phyloP scores from a whole-genome alignment of 768 basidiomycete genomes.

The Tricholoma furcatifolium region DNA sequence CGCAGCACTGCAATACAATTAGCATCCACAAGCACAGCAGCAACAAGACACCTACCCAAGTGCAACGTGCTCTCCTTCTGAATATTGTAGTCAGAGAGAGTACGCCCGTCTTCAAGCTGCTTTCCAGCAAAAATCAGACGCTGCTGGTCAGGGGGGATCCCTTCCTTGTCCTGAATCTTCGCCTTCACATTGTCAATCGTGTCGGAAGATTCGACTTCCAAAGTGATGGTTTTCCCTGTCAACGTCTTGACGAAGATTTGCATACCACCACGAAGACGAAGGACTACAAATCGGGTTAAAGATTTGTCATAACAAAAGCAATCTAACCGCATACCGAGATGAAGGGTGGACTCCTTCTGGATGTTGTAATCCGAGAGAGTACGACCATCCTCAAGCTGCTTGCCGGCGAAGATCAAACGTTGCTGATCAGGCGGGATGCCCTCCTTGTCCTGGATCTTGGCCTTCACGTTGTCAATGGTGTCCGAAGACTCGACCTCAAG shows the following conservation, averaged over 20 bases:
- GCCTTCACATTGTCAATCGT: slow-evolving; percentile 22
- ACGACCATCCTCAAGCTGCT: slow-evolving; percentile 37
- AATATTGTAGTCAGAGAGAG: slow-evolving; percentile 22
- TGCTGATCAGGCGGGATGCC: slow-evolving; percentile 22
- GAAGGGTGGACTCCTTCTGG: slow-evolving; percentile 64
- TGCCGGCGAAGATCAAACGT: slow-evolving; percentile 25
- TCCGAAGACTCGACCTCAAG: slow-evolving; percentile 23
- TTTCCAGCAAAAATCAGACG: slow-evolving; percentile 21
- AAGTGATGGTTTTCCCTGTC: slow-evolving; percentile 20
- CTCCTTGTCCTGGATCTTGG: slow-evolving; percentile 23
- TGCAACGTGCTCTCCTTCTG: slow-evolving; percentile 23
- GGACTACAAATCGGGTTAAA: slow-evolving; percentile 15
- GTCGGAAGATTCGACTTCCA: slow-evolving; percentile 22
- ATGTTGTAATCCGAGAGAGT: slow-evolving; percentile 38
- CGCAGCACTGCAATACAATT: slow-evolving; percentile 32
- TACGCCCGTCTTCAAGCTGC: slow-evolving; percentile 21
- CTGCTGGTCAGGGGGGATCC: slow-evolving; percentile 21
- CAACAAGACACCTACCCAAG: slow-evolving; percentile 26
- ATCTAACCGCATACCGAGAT: slow-evolving; percentile 26
- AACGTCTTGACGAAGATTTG: slow-evolving; percentile 25
- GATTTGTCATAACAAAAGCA: slow-evolving; percentile 2
- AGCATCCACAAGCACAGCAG: slow-evolving; percentile 11
- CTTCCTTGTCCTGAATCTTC: slow-evolving; percentile 22
- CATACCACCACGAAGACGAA: slow-evolving; percentile 33
- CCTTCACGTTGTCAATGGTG: slow-evolving; percentile 22